Evolutionary conservation across 768 basidiomycete species (phyloP), one percentile per base, ranked within the genome.

Genomic region (Russula ochroleuca): DNA sequence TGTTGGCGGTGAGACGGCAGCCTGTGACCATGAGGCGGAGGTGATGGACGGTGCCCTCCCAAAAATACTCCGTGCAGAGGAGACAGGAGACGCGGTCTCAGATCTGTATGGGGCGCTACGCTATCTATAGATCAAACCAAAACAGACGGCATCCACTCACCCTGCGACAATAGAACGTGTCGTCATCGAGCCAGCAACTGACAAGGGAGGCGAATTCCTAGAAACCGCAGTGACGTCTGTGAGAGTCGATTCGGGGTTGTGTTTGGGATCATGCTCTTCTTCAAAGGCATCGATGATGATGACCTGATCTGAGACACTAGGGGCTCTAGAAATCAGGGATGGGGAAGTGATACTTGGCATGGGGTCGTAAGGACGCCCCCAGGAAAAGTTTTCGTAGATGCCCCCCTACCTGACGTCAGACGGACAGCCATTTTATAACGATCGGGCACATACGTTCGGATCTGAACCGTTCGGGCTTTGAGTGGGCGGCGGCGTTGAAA

Each of bases 1-100:
- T 5, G 31, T 19, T 5, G 45, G 17, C 21, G 9, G 7, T 19
- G 51, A 25, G 7, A 41, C 19, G 41, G 45, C 7, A 21, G 21
- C 58, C 43, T 23, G 28, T 40, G 37, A 25, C 10, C 17, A 15
- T 8, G 58, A 19, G 23, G 41, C 31, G 19, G 64, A 56, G 9
- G 31, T 35, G 25, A 49, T 50, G 33, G 59, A 51, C 38, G 47
- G 41, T 5, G 40, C 59, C 33, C 37, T 50, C 28, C 33, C 64
- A 48, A 65, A 65, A 23, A 65, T 65, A 65, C 64, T 65, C 59
- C 17, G 47, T 31, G 64, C 64, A 8, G 64, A 61, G 23, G 64
- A 65, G 3, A 61, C 64, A 23, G 59, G 64, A 21, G 64, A 65
- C 14, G 6, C 38, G 1, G 64, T 61, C 9, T 61, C 54, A 13